phyloP scores from a whole-genome alignment of 257 asterid genomes.

The Fraxinus anomala region DNA sequence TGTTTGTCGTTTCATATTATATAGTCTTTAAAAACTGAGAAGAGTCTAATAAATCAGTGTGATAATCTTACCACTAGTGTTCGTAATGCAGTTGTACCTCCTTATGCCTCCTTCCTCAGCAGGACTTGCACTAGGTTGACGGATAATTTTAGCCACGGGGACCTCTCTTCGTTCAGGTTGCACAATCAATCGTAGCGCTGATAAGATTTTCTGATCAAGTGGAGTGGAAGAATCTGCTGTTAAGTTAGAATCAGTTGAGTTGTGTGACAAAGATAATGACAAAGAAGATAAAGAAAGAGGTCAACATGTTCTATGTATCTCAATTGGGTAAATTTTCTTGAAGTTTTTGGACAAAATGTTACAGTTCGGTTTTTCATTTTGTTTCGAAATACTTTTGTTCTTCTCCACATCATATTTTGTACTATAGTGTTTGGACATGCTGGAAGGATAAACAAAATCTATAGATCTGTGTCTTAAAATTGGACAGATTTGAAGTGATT shows the following conservation, averaged over 20 bases:
- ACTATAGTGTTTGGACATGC: conserved; percentile 48
- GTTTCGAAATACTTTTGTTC: conserved; percentile 39
- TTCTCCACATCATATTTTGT: conserved; percentile 48
- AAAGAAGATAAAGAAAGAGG: conserved; percentile 71
- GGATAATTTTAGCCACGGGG: conserved; percentile 31
- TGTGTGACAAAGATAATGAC: conserved; percentile 69
- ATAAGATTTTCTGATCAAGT: conserved; percentile 57
- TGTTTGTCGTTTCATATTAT: background rate
- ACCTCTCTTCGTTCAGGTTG: conserved; percentile 38
- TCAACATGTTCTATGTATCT: conserved; percentile 60
- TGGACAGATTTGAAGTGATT: background rate
- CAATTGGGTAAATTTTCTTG: conserved; percentile 74
- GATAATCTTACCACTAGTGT: conserved; percentile 61
- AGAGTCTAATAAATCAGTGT: background rate
- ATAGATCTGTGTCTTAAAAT: background rate
- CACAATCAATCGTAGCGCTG: conserved; percentile 53
- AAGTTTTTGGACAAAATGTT: conserved; percentile 54
- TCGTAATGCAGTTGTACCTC: conserved; percentile 84
- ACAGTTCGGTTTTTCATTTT: conserved; percentile 49
- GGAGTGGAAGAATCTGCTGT: conserved; percentile 53
- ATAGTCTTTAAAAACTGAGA: background rate
- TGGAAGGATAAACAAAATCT: conserved; percentile 18
- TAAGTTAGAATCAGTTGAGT: conserved; percentile 64
- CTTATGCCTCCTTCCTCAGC: conserved; percentile 50
- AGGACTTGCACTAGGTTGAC: conserved; percentile 31